Evolutionary conservation across 2,329 filamentous ascomycete genomes (phyloP).

Genomic region (Corniculantispora saksenae): DNA sequence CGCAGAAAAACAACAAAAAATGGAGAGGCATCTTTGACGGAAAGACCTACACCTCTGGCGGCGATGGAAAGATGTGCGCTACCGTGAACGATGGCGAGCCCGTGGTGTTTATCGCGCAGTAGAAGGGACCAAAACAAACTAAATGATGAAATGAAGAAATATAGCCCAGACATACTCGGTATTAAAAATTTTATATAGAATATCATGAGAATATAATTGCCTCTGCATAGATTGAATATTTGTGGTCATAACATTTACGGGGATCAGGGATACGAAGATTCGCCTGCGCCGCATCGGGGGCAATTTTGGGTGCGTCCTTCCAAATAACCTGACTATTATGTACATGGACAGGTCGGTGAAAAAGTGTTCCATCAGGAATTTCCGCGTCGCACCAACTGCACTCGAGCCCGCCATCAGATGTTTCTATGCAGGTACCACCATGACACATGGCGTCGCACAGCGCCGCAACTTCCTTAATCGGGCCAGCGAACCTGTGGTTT

Average conservation of each 20-base stretch:
- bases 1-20: conserved; percentile 36
- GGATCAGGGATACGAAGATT: not conserved
- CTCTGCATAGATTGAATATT: not conserved
- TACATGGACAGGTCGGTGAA: not conserved
- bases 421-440: not conserved
- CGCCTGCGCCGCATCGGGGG: not conserved
- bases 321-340: not conserved
- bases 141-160: not conserved
- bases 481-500: not conserved
- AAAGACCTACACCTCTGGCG: conserved; percentile 38
- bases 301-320: not conserved
- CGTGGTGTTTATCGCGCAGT: conserved; percentile 36
- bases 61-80: conserved; percentile 43
- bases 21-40: conserved; percentile 44
- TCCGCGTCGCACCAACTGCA: not conserved
- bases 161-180: not conserved
- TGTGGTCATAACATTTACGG: not conserved
- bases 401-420: not conserved
- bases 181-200: not conserved
- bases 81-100: conserved; percentile 44
- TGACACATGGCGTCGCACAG: not conserved
- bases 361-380: not conserved
- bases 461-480: not conserved
- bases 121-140: not conserved
- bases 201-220: not conserved